Evolutionary conservation across 2,329 filamentous ascomycete species (phyloP).

Genomic region (Talaromyces piceae): DNA sequence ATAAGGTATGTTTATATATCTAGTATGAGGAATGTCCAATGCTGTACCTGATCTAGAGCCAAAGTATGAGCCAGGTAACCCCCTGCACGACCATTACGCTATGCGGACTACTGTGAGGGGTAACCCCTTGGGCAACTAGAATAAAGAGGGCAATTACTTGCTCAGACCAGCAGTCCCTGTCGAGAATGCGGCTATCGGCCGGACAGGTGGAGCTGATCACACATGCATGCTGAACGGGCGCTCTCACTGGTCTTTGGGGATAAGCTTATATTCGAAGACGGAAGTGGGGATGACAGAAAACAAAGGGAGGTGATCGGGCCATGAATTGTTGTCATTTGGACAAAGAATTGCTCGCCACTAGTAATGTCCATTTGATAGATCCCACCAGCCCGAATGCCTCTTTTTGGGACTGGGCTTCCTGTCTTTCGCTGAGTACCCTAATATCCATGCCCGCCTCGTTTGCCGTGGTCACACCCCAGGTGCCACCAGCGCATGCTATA

Average conservation of each 20-base stretch:
- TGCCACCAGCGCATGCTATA: too few species aligned
- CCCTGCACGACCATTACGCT: background rate
- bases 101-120: background rate
- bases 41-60: background rate
- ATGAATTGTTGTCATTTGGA: too few species aligned
- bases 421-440: too few species aligned
- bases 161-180: background rate
- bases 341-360: too few species aligned
- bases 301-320: too few species aligned
- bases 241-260: background rate
- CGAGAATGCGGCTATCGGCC: background rate
- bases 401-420: too few species aligned
- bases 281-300: background rate
- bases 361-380: too few species aligned
- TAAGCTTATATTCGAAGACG: background rate
- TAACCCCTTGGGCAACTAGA: background rate
- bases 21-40: background rate
- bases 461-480: too few species aligned
- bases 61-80: background rate
- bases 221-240: background rate
- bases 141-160: background rate
- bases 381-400: too few species aligned
- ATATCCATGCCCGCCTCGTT: too few species aligned
- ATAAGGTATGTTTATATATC: background rate
- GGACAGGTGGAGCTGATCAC: background rate